Evolutionary conservation across 352 stramenopile species (phyloP).

Genomic region (Halophytophthora batemanensis): DNA sequence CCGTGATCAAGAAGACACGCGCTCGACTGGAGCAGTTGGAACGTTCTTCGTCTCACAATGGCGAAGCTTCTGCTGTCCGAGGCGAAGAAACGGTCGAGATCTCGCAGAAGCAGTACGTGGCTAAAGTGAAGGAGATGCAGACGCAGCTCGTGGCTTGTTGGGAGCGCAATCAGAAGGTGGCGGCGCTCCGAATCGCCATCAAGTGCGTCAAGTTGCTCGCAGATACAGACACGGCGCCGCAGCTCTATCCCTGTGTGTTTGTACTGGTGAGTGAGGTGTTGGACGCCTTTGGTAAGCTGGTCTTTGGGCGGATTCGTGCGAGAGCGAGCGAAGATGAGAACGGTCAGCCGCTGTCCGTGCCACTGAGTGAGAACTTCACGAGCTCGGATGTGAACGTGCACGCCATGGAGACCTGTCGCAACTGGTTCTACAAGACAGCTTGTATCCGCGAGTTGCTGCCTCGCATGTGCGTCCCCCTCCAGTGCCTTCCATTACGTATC

Average conservation of each 20-base stretch:
- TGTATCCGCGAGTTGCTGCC: constrained; percentile 91
- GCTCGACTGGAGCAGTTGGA: constrained; percentile 67
- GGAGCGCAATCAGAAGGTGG: constrained; percentile 85
- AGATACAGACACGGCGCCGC: constrained; percentile 67
- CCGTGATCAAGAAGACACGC: constrained; percentile 64
- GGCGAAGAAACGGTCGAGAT: constrained; percentile 66
- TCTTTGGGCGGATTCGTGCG: constrained; percentile 78
- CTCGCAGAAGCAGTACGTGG: constrained; percentile 79
- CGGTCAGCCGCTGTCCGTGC: constrained; percentile 45
- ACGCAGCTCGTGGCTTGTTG: constrained; percentile 63
- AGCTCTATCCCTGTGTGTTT: constrained; percentile 89
- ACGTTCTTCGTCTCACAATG: constrained; percentile 10
- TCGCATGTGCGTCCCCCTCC: constrained; percentile 67
- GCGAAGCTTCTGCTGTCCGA: constrained; percentile 1
- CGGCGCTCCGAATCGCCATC: constrained; percentile 87
- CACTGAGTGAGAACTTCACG: constrained; percentile 66
- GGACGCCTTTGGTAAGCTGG: constrained; percentile 83
- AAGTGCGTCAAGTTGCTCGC: constrained; percentile 89
- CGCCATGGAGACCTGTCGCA: constrained; percentile 89
- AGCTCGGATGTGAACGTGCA: constrained; percentile 81
- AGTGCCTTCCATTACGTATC: background rate
- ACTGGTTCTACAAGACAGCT: constrained; percentile 95
- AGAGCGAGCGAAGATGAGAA: constrained; percentile 63
- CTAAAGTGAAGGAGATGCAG: constrained; percentile 78
- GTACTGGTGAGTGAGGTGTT: constrained; percentile 86